Percentiles rank a stretch among this genome's conserved stretches.
phyloP scores from a whole-genome alignment of 768 basidiomycete genomes.

The Guyanaporus albipodus region DNA sequence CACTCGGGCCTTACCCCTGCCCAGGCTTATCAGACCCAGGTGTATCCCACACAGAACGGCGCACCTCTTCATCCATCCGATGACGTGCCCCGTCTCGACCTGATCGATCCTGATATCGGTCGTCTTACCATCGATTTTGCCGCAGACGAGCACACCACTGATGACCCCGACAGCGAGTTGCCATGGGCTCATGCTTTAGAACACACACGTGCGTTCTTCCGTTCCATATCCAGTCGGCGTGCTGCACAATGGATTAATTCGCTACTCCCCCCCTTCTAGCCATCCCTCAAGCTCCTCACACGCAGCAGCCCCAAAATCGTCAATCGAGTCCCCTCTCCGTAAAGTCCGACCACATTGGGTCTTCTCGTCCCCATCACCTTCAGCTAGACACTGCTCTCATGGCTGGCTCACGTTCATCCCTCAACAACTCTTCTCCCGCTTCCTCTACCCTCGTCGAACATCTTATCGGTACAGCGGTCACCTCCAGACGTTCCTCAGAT shows the following conservation, averaged over 20 bases:
- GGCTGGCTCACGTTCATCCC: conserved; percentile 40
- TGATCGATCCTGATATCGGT: conserved; percentile 56
- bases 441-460: conserved; percentile 40
- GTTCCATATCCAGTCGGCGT: conserved; percentile 28
- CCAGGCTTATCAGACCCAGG: conserved; percentile 78
- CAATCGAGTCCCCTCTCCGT: conserved; percentile 38
- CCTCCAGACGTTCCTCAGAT: conserved; percentile 64
- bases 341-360: conserved; percentile 36
- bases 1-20: conserved; percentile 64
- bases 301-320: conserved; percentile 26
- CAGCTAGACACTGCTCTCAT: conserved; percentile 54
- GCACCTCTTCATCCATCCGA: conserved; percentile 19
- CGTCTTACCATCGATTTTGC: conserved; percentile 57
- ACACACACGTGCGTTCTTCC: conserved; percentile 38
- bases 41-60: conserved; percentile 43
- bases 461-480: conserved; percentile 14
- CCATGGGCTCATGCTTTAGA: conserved; percentile 48
- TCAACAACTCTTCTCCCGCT: conserved; percentile 42
- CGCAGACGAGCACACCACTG: conserved; percentile 30
- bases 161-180: conserved; percentile 49
- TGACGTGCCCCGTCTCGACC: conserved; percentile 37
- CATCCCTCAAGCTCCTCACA: conserved; percentile 21
- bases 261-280: conserved; percentile 23
- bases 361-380: conserved; percentile 44
- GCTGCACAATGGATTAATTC: conserved; percentile 27